Conservation (phyloP, 768 basidiomycete genomes). For the Suillus subluteus region DNA sequence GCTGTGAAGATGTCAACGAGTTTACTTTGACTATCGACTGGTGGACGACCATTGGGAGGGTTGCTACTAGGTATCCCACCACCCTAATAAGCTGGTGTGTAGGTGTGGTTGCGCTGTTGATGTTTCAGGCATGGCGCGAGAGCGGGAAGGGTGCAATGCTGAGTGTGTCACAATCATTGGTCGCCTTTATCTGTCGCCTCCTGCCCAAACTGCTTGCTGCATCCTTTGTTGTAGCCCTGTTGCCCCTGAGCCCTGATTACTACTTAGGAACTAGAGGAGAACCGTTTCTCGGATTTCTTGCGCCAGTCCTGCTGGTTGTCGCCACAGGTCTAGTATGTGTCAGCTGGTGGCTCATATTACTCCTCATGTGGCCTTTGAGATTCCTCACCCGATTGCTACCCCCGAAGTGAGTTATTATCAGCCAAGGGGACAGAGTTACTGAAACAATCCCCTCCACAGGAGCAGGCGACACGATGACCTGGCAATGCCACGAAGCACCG, state of each 20-base stretch:
- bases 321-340: conserved; percentile 67
- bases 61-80: conserved; percentile 75
- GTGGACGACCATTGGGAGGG: conserved; percentile 69
- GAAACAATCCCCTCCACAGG: neutral
- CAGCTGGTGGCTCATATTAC: conserved; percentile 56
- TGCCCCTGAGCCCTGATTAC: conserved; percentile 59
- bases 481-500: conserved; percentile 48
- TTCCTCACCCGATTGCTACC: conserved; percentile 17
- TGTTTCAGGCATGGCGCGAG: conserved; percentile 55
- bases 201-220: conserved; percentile 47
- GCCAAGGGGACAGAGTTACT: neutral
- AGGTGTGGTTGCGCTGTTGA: conserved; percentile 63
- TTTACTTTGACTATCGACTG: conserved; percentile 69
- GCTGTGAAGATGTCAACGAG: conserved; percentile 44
- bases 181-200: conserved; percentile 41
- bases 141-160: conserved; percentile 39
- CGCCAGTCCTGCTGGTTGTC: conserved; percentile 54
- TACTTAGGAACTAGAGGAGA: conserved; percentile 66
- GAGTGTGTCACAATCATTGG: conserved; percentile 52
- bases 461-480: conserved; percentile 35
- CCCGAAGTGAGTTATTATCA: conserved; percentile 18
- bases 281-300: conserved; percentile 37
- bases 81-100: conserved; percentile 74
- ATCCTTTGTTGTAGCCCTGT: conserved; percentile 49
- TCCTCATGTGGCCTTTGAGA: conserved; percentile 51